These are phyloP conservation scores for Lavandula angustifolia DNA, from an alignment of 257 asterid species.

Conservation along the genomic window DNA sequence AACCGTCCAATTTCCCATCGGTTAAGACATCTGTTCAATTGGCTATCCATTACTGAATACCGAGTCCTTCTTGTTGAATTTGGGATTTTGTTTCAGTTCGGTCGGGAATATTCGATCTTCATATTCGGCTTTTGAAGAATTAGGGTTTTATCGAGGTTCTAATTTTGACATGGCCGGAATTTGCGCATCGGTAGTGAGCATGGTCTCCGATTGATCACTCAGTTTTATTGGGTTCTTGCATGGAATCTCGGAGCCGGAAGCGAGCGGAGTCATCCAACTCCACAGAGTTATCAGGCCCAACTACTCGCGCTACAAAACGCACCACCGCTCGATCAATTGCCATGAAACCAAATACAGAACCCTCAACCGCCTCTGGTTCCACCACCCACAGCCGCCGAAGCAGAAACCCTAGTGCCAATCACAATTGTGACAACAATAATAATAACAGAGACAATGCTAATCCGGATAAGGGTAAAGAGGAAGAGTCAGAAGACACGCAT, in stretches of 20 bases:
- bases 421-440: conserved; percentile 47
- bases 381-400: conserved; percentile 82
- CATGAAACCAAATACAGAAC: conserved; percentile 78
- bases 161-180: conserved; percentile 44
- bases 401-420: conserved; percentile 53
- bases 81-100: conserved; percentile 34
- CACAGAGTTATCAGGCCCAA: conserved; percentile 86
- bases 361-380: conserved; percentile 78
- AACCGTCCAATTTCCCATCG: conserved; percentile 20
- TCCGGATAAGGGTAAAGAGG: conserved; percentile 90
- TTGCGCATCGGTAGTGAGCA: conserved; percentile 44
- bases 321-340: conserved; percentile 52
- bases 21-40: conserved; percentile 1
- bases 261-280: conserved; percentile 99
- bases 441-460: conserved; percentile 40
- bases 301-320: conserved; percentile 82
- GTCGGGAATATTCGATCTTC: conserved; percentile 38
- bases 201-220: conserved; percentile 81
- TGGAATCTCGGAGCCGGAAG: conserved; percentile 99
- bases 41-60: background rate
- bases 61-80: conserved; percentile 19
- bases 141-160: conserved; percentile 47
- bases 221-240: conserved; percentile 75
- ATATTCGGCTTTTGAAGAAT: conserved; percentile 28
- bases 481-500: conserved; percentile 69